Percentiles rank a stretch among this genome's conserved stretches.
phyloP scores from a whole-genome alignment of 2,329 filamentous ascomycete species.

The Pseudonectria foliicola region DNA sequence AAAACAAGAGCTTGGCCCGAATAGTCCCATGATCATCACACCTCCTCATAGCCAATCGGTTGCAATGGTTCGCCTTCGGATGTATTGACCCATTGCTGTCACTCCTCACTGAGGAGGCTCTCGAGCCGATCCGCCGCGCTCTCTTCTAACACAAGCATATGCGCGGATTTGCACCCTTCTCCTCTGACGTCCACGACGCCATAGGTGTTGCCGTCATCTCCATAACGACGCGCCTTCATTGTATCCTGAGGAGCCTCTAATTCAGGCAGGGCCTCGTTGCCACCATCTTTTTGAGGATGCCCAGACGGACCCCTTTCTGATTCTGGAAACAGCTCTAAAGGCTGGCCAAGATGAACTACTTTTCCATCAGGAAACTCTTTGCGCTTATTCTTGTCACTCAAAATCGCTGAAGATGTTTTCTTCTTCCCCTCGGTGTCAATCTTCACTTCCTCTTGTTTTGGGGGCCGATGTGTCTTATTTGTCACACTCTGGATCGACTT shows the following conservation, averaged over 20 bases:
- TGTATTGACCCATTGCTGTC: neutral
- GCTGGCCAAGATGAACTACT: slow-evolving; percentile 13
- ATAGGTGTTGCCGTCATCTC: neutral
- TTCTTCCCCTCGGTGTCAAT: neutral
- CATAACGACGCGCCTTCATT: neutral
- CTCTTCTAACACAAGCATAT: slow-evolving; percentile 5
- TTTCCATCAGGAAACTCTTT: slow-evolving; percentile 13
- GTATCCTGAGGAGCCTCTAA: neutral
- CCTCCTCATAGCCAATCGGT: neutral
- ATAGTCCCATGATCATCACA: too few relatives aligned
- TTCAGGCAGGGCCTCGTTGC: neutral
- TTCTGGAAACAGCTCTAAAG: slow-evolving; percentile 10
- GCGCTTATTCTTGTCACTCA: slow-evolving; percentile 4
- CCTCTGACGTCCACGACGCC: neutral
- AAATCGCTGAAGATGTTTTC: neutral
- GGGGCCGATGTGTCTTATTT: slow-evolving; percentile 1
- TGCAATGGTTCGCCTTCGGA: neutral
- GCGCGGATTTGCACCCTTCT: neutral
- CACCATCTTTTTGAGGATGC: neutral
- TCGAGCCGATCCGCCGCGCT: slow-evolving; percentile 16
- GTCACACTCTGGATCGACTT: slow-evolving; percentile 10
- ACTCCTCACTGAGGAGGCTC: slow-evolving; percentile 7
- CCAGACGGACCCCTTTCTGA: slow-evolving; percentile 2
- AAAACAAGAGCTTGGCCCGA: too few relatives aligned
- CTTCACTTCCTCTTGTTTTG: neutral